A percentile compares a stretch with the other conserved stretches of the same genome.
phyloP scores from a whole-genome alignment of 352 stramenopile genomes.

The Phytophthora cryptogea region DNA sequence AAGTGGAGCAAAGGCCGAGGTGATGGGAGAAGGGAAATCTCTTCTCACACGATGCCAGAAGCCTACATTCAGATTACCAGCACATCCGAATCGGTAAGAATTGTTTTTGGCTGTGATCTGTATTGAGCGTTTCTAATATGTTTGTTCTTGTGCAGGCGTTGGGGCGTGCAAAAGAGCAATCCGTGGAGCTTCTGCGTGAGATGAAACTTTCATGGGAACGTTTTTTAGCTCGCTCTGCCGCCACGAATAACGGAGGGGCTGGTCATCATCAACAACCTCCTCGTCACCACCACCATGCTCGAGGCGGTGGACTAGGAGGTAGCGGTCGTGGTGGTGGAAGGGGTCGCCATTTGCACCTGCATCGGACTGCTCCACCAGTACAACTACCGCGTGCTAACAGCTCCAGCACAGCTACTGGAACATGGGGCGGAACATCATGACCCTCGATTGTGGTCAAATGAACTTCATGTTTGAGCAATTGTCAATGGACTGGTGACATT shows the following conservation, averaged over 20 bases:
- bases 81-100: constrained; percentile 51
- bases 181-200: constrained; percentile 47
- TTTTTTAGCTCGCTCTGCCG: constrained; percentile 25
- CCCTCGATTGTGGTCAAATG: not conserved
- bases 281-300: constrained; percentile 21
- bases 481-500: too few species aligned
- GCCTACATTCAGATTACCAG: constrained; percentile 59
- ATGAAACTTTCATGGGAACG: constrained; percentile 67
- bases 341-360: constrained; percentile 33
- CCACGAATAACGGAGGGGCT: constrained; percentile 7
- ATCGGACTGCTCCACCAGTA: constrained; percentile 17
- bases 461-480: not conserved
- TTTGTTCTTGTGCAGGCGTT: constrained; percentile 28
- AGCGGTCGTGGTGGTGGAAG: constrained; percentile 21
- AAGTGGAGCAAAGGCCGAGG: constrained; percentile 28
- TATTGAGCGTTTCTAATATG: not conserved
- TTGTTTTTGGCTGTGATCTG: not conserved
- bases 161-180: constrained; percentile 53
- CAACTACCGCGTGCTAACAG: constrained; percentile 22
- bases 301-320: constrained; percentile 6
- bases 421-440: constrained; percentile 16
- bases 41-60: constrained; percentile 25
- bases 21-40: constrained; percentile 16
- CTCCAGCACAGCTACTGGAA: not conserved
- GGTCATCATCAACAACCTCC: constrained; percentile 21